These are phyloP conservation scores for Yamadazyma oceani DNA, from an alignment of 1,139 yeast species.

Conservation along the genomic window DNA sequence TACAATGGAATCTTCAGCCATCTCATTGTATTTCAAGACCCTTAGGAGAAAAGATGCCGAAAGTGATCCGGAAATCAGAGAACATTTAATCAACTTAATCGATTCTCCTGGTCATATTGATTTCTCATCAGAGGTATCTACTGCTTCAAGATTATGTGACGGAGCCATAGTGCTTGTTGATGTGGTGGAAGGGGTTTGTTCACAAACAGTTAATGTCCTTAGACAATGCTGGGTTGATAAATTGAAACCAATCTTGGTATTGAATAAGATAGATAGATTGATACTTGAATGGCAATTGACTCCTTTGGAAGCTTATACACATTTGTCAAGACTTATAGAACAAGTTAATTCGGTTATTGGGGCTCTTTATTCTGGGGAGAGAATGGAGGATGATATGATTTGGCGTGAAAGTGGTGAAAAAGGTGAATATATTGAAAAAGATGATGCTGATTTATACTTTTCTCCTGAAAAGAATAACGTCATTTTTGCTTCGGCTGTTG, in stretches of 20 bases:
- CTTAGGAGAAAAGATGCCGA: constrained; percentile 40
- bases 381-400: constrained; percentile 84
- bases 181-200: constrained; percentile 97
- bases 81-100: constrained; percentile 84
- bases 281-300: constrained; percentile 79
- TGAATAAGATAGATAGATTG: constrained; percentile 89
- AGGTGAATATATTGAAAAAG: constrained; percentile 68
- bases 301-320: constrained; percentile 83
- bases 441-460: constrained; percentile 84
- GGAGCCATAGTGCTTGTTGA: constrained; percentile 95
- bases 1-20: constrained; percentile 96
- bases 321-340: constrained; percentile 74
- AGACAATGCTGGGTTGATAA: constrained; percentile 96
- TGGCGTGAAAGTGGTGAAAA: constrained; percentile 70
- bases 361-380: constrained; percentile 87
- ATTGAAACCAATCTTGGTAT: constrained; percentile 82
- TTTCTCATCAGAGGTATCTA: constrained; percentile 92
- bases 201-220: constrained; percentile 91
- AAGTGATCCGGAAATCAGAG: constrained; percentile 50
- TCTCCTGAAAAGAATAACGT: constrained; percentile 90
- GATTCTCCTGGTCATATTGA: constrained; percentile 99
- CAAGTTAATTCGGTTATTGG: constrained; percentile 96
- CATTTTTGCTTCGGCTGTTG: constrained; percentile 89
- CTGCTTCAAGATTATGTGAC: constrained; percentile 93
- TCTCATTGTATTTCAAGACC: constrained; percentile 78